Base-by-base conservation (phyloP, 805 yeast genomes). In the Wickerhamiella nectarea region DNA sequence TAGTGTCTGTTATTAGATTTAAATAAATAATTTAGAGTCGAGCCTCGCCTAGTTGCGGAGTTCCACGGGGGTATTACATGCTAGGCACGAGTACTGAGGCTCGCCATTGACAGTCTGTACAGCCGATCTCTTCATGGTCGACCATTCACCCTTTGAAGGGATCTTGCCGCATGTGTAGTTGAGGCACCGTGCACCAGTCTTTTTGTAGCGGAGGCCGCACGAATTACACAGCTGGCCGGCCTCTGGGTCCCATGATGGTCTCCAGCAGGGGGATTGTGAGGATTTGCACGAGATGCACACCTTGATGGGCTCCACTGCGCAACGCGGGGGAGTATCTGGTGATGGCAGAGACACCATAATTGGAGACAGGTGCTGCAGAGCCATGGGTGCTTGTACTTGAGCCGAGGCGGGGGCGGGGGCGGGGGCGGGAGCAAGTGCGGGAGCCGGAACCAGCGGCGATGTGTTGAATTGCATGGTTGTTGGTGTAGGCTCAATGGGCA, bases 171-270 rank as follows among this genome's bases (percentile, higher is more conserved):
- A 89, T 15, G 63, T 57, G 2, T 69, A 62, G 53, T 82, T 80
- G 41, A 81, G 66, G 63, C 98, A 89, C 56, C 96, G 72, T 2
- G 94, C 94, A 21, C 84, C 82, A 0, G 96, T 87, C 65, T 89
- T 89, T 62, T 91, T 87, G 66, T 83, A 89, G 51, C 98, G 70
- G 54, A 89, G 68, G 1, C 98, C 98, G 64, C 98, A 89, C 1
- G 95, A 84, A 59, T 89, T 89, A 67, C 98, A 89, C 52, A 89
- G 70, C 65, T 87, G 97, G n/a, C 96, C 97, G 49, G 81, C 85
- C 51, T 77, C 68, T 21, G 76, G 69, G 3, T 89, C 78, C 98
- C 98, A 89, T 4, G 94, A 80, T 1, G 98, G 98, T 58, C 98
- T 74, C 98, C 98, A 89, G 62, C 98, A 89, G 4, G 98, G 98